phyloP scores from a whole-genome alignment of 2,329 filamentous ascomycete species.

The Penicillium janthinellum region DNA sequence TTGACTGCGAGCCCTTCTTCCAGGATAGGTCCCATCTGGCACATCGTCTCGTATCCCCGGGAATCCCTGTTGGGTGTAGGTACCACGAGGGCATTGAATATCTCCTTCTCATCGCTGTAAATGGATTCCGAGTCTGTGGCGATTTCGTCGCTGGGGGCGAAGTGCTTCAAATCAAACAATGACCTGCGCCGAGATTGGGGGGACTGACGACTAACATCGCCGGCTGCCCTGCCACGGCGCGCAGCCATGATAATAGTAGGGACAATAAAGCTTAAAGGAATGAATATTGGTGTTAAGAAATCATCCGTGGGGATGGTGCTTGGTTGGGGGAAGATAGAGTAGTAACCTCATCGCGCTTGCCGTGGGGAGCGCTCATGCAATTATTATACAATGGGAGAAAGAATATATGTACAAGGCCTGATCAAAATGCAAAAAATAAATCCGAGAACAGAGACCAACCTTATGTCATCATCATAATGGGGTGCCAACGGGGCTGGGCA shows the following conservation, averaged over 20 bases:
- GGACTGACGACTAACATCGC: not conserved
- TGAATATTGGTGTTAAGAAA: not conserved
- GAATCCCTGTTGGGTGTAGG: slow-evolving; percentile 31
- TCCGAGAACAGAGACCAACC: slow-evolving; percentile 16
- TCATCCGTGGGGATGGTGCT: not conserved
- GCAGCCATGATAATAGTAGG: slow-evolving; percentile 13
- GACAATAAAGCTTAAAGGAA: not conserved
- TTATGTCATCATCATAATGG: slow-evolving; percentile 38
- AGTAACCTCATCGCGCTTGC: slow-evolving; percentile 24
- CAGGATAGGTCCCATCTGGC: slow-evolving; percentile 18
- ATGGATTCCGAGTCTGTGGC: slow-evolving; percentile 27
- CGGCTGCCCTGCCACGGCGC: not conserved
- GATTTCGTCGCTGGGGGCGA: slow-evolving; percentile 7
- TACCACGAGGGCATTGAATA: slow-evolving; percentile 41
- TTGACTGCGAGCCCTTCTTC: slow-evolving; percentile 30
- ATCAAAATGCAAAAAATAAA: slow-evolving; percentile 17
- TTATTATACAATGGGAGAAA: slow-evolving; percentile 23
- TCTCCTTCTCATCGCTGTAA: slow-evolving; percentile 40
- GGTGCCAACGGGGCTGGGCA: slow-evolving; percentile 36
- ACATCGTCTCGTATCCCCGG: slow-evolving; percentile 9
- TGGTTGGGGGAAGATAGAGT: not conserved
- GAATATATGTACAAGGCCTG: slow-evolving; percentile 26
- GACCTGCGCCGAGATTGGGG: slow-evolving; percentile 6
- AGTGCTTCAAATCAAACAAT: slow-evolving; percentile 10
- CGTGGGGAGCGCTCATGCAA: slow-evolving; percentile 16